Evolutionary conservation across 805 yeast species (phyloP), one percentile per base, ranked within the genome.

Genomic region (Zygoascus ofunaensis): DNA sequence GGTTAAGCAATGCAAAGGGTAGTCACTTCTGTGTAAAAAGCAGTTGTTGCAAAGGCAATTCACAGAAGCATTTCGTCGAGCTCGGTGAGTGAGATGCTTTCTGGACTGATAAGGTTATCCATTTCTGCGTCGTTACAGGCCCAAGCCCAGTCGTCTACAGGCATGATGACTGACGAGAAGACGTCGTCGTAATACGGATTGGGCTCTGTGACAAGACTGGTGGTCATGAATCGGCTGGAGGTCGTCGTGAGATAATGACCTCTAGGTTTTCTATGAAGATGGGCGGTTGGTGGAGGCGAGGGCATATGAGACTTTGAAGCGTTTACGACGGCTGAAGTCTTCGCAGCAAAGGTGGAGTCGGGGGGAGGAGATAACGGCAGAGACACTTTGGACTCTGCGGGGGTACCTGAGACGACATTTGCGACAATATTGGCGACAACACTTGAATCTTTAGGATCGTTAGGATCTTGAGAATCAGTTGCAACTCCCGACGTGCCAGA

Each of bases 81-180:
- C 12, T 37, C 41, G 7, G 15, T 23, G 4, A 37, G 15, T 14
- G 24, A 21, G 33, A 21, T 37, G 15, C 23, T 4, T 26, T 37
- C 41, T 3, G 41, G 41, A 37, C 18, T 24, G 5, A 21, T 30
- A 12, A 37, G 23, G n/a, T 37, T 26, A 4, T 14, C 32, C 41
- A 37, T 37, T n/a, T 37, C 41, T 14, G 15, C 4, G 41, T 24
- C 41, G 15, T 26, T 26, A 20, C 33, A 37, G 3, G 23, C 21
- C 41, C 41, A 37, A 26, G 15, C 41, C 41, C 41, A 37, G 33
- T 37, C 41, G 17, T 37, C 41, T 15, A 33, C 4, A 23, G 36
- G 30, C 20, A n/a, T 21, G 10, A 23, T 23, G 4, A 12, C n/a
- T n/a, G 21, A 37, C 23, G 32, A 37, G 30, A 26, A 26, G 30